These are phyloP conservation scores for Aspergillus glaucus DNA, from an alignment of 2,329 filamentous ascomycete species.

Conservation along the genomic window DNA sequence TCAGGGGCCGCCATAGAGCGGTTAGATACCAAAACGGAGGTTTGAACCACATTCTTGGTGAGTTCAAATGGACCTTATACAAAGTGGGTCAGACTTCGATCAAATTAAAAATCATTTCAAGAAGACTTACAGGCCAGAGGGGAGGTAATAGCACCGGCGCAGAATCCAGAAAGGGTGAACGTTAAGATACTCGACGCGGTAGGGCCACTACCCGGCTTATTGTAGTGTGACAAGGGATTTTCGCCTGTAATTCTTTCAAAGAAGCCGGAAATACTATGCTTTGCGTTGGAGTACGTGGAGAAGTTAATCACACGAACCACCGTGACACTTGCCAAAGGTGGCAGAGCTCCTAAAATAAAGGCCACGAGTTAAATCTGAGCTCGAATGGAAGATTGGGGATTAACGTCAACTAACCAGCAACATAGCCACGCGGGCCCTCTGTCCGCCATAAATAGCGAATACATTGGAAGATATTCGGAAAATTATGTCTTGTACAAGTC, in stretches of 20 bases:
- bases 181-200: constrained; percentile 36
- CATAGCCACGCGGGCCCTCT: constrained; percentile 43
- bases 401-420: constrained; percentile 32
- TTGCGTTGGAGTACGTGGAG: constrained; percentile 40
- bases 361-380: not conserved
- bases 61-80: constrained; percentile 41
- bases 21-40: constrained; percentile 41
- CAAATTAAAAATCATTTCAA: not conserved
- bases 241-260: constrained; percentile 36
- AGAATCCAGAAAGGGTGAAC: constrained; percentile 37
- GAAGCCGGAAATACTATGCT: constrained; percentile 35
- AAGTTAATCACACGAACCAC: constrained; percentile 42
- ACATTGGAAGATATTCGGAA: constrained; percentile 37
- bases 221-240: constrained; percentile 36
- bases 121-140: constrained; percentile 38
- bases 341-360: constrained; percentile 32
- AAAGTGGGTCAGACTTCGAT: not conserved
- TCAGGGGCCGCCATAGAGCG: constrained; percentile 32
- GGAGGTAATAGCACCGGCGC: constrained; percentile 37
- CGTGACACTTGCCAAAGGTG: constrained; percentile 41
- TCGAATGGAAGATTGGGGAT: not conserved
- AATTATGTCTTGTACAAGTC: constrained; percentile 34
- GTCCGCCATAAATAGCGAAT: constrained; percentile 41
- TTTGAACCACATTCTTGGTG: constrained; percentile 45
- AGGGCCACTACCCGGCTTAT: constrained; percentile 37